phyloP scores from a whole-genome alignment of 2,329 filamentous ascomycete species.

The Sphaerulina musiva region DNA sequence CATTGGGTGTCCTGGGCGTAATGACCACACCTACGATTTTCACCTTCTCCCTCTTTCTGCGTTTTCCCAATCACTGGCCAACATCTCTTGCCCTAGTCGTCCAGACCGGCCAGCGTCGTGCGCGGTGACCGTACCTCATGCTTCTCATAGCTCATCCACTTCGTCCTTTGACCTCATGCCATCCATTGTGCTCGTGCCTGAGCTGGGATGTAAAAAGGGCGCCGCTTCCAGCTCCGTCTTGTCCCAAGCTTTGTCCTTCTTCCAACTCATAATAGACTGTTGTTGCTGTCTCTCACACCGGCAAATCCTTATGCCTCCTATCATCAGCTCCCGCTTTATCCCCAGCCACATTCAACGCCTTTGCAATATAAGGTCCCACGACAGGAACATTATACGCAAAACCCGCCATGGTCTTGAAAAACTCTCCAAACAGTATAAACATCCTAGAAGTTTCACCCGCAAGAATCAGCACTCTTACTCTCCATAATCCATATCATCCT shows the following conservation, averaged over 20 bases:
- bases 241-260: neutral
- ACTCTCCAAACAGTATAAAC: conserved; percentile 89
- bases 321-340: conserved; percentile 60
- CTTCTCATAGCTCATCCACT: neutral
- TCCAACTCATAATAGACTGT: neutral
- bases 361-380: conserved; percentile 77
- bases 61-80: neutral
- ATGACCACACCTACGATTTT: neutral
- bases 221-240: neutral
- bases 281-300: conserved; percentile 50
- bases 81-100: neutral
- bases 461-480: neutral
- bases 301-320: conserved; percentile 68
- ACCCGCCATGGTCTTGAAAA: conserved; percentile 82
- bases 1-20: neutral
- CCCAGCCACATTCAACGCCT: conserved; percentile 62
- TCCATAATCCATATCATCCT: too few species aligned
- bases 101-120: neutral
- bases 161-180: neutral
- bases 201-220: too few species aligned
- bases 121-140: neutral
- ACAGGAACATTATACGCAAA: conserved; percentile 81
- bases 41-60: neutral
- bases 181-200: neutral
- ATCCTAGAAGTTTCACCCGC: conserved; percentile 61